phyloP scores from a whole-genome alignment of 495 filamentous ascomycete species.

The Pyrenula massariospora region DNA sequence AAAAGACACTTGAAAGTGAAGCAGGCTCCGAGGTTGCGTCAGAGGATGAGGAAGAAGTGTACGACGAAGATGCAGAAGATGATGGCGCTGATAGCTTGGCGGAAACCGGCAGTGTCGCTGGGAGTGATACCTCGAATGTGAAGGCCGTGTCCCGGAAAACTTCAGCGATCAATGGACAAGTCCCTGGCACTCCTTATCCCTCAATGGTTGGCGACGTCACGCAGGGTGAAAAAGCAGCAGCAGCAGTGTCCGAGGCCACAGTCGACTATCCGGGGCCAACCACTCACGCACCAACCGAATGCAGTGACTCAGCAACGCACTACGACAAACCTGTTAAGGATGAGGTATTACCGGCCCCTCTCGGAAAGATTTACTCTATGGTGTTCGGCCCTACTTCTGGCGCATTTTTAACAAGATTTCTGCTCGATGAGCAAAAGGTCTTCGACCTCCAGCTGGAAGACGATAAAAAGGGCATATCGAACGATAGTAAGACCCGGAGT shows the following conservation, averaged over 20 bases:
- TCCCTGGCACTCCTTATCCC: conserved; percentile 10
- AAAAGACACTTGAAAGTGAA: conserved; percentile 60
- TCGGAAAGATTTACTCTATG: conserved; percentile 83
- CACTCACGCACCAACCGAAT: conserved; percentile 74
- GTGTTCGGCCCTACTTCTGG: conserved; percentile 73
- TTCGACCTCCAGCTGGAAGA: conserved; percentile 73
- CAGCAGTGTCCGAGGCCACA: conserved; percentile 32
- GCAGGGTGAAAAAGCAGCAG: conserved; percentile 40
- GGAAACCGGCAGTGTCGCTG: conserved; percentile 47
- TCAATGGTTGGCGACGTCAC: conserved; percentile 30
- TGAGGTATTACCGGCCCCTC: conserved; percentile 72
- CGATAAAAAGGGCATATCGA: conserved; percentile 63
- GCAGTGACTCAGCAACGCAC: conserved; percentile 61
- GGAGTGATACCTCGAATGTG: conserved; percentile 46
- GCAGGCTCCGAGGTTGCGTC: conserved; percentile 43
- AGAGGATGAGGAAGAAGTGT: conserved; percentile 58
- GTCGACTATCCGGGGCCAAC: conserved; percentile 80
- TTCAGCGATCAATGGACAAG: conserved; percentile 41
- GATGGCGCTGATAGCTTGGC: conserved; percentile 46
- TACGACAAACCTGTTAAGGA: conserved; percentile 80
- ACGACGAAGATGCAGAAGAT: conserved; percentile 62
- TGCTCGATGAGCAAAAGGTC: conserved; percentile 79
- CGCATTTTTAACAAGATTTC: conserved; percentile 71
- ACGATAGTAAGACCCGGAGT: conserved; percentile 57
- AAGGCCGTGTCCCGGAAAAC: conserved; percentile 51